phyloP scores from a whole-genome alignment of 768 basidiomycete genomes.

The Xerocomus potaroensis region DNA sequence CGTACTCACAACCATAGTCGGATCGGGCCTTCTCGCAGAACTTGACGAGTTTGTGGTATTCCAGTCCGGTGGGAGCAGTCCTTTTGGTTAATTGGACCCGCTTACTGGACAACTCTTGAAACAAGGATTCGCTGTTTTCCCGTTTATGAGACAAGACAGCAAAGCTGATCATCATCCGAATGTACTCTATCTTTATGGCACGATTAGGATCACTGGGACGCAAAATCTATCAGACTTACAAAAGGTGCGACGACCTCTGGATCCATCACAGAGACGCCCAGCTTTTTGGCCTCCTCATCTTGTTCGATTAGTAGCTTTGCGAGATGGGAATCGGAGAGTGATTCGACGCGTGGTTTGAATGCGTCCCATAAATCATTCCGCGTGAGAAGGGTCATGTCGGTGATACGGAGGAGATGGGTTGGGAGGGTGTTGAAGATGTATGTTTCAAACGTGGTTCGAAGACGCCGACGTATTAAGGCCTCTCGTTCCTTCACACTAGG shows the following conservation, averaged over 20 bases:
- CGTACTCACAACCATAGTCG: constrained; percentile 25
- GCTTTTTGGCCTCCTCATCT: constrained; percentile 20
- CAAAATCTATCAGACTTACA: constrained; percentile 5
- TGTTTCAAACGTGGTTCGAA: constrained; percentile 20
- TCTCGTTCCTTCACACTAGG: constrained; percentile 21
- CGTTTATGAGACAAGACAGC: constrained; percentile 28
- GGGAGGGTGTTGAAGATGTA: constrained; percentile 25
- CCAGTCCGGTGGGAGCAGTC: constrained; percentile 14
- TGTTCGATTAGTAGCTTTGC: constrained; percentile 22
- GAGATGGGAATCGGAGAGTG: constrained; percentile 20
- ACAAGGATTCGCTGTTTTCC: constrained; percentile 19
- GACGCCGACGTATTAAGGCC: constrained; percentile 17
- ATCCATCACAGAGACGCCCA: constrained; percentile 19
- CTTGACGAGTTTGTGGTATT: constrained; percentile 24
- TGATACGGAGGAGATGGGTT: constrained; percentile 20
- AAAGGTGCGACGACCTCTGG: constrained; percentile 19
- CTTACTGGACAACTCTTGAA: constrained; percentile 21
- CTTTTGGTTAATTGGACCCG: constrained; percentile 10
- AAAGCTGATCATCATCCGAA: constrained; percentile 19
- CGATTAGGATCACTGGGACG: not conserved
- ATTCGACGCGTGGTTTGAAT: constrained; percentile 18
- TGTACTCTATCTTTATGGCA: constrained; percentile 11
- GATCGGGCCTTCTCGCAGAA: constrained; percentile 25
- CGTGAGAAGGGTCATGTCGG: constrained; percentile 19
- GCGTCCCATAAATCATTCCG: constrained; percentile 20